Percentiles rank a stretch among this genome's conserved stretches.
These are phyloP conservation scores for Chlamydomonas sphaeroides DNA, from an alignment of 139 green algal species.

Conservation along the genomic window DNA sequence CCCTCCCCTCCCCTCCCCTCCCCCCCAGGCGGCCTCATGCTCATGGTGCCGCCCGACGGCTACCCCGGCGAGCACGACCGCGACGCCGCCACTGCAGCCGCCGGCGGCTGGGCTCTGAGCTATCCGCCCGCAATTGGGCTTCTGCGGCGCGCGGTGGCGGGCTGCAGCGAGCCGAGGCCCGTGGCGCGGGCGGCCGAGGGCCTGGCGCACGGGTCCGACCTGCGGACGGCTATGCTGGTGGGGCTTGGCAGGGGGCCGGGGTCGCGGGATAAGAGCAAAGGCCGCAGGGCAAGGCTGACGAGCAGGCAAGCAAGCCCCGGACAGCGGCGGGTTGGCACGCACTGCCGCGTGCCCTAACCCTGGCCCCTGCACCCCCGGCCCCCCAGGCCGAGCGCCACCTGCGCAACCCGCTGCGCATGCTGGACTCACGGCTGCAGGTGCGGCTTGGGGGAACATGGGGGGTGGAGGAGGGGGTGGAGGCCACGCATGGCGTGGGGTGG, in stretches of 20 bases:
- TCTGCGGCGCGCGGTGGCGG: conserved; percentile 6
- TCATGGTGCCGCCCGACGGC: conserved; percentile 21
- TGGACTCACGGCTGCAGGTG: conserved; percentile 3
- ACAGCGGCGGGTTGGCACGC: too few species aligned
- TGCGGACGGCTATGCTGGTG: conserved; percentile 17
- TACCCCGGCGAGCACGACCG: background rate
- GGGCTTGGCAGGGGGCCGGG: background rate
- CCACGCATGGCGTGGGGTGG: too few species aligned
- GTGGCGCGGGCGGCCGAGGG: background rate
- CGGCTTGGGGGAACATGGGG: background rate
- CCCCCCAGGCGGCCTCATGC: conserved; percentile 1
- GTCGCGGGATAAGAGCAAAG: too few species aligned
- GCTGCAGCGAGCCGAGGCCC: background rate
- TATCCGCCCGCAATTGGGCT: conserved; percentile 12
- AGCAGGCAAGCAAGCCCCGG: too few species aligned
- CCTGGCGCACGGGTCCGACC: background rate
- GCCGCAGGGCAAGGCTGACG: too few species aligned
- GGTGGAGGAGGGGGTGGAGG: too few species aligned
- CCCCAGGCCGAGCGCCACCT: conserved; percentile 12
- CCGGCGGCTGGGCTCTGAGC: background rate
- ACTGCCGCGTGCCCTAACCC: background rate
- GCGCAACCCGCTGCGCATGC: background rate
- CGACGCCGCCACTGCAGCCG: background rate
- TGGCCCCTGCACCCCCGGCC: background rate
- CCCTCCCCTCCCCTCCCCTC: background rate